These are phyloP conservation scores for Blastomyces silverae DNA, from an alignment of 2,329 filamentous ascomycete genomes.

Conservation along the genomic window DNA sequence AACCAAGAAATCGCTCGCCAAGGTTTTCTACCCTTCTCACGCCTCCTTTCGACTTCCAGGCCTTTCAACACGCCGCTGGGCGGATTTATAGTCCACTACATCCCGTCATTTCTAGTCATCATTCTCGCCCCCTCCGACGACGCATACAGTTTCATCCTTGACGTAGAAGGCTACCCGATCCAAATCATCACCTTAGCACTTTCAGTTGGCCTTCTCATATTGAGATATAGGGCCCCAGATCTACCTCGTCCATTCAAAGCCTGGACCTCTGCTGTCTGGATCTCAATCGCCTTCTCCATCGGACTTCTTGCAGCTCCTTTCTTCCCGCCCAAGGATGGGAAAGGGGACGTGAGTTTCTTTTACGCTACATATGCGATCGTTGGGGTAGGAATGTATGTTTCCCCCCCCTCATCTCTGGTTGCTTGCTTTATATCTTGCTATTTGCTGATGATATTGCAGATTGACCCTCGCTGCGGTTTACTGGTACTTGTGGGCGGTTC, in stretches of 20 bases:
- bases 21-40: conserved; percentile 60
- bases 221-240: conserved; percentile 55
- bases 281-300: conserved; percentile 42
- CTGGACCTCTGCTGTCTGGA: conserved; percentile 54
- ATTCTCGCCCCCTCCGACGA: conserved; percentile 56
- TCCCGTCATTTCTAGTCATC: conserved; percentile 63
- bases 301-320: conserved; percentile 19
- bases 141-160: conserved; percentile 66
- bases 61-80: conserved; percentile 63
- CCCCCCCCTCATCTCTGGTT: background rate
- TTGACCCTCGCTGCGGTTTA: conserved; percentile 51
- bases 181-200: conserved; percentile 56
- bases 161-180: conserved; percentile 62
- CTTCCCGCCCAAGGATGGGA: conserved; percentile 44
- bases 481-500: conserved; percentile 61
- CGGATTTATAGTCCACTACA: conserved; percentile 60
- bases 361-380: conserved; percentile 51
- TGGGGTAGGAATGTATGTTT: conserved; percentile 38
- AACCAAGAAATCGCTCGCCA: conserved; percentile 68
- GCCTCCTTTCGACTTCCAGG: conserved; percentile 55
- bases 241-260: conserved; percentile 59
- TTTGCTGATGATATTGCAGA: background rate
- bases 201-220: conserved; percentile 52
- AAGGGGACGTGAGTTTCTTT: conserved; percentile 43
- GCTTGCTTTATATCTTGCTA: too few relatives aligned